A percentile compares a stretch with the other conserved stretches of the same genome.
Evolutionary conservation across 1,284 basidiomycete species (phyloP).

Genomic region (Marasmius oreades): DNA sequence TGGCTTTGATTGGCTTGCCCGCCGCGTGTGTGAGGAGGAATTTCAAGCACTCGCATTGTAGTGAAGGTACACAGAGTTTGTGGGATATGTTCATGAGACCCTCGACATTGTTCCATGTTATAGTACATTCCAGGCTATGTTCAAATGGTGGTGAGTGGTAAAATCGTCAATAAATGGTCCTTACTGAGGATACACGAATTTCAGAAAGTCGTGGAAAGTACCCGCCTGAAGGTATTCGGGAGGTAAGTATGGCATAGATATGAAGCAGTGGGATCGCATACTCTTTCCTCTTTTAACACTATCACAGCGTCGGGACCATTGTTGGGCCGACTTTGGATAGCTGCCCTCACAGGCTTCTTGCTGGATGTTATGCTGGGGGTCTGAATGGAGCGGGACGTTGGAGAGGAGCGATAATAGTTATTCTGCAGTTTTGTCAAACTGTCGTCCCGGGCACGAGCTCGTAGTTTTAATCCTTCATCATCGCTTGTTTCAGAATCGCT

Average conservation of each 20-base stretch:
- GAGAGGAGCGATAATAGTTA: constrained; percentile 1
- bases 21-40: constrained; percentile 91
- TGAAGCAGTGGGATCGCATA: constrained; percentile 25
- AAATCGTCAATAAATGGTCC: constrained; percentile 21
- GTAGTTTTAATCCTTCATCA: constrained; percentile 27
- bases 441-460: constrained; percentile 35
- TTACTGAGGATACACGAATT: constrained; percentile 83
- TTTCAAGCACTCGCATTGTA: constrained; percentile 77
- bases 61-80: constrained; percentile 78
- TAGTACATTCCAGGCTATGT: constrained; percentile 78
- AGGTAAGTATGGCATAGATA: background rate
- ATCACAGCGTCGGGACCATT: constrained; percentile 72
- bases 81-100: constrained; percentile 83
- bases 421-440: constrained; percentile 49
- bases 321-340: constrained; percentile 36
- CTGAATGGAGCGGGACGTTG: background rate
- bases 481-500: constrained; percentile 28
- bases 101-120: constrained; percentile 92
- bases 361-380: background rate
- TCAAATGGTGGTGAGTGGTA: background rate
- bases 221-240: constrained; percentile 51
- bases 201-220: constrained; percentile 84
- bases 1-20: constrained; percentile 85
- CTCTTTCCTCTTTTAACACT: constrained; percentile 78
- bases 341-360: constrained; percentile 31